Evolutionary conservation across 1,284 basidiomycete genomes (phyloP).

Genomic region (Ceratobasidium sp.): DNA sequence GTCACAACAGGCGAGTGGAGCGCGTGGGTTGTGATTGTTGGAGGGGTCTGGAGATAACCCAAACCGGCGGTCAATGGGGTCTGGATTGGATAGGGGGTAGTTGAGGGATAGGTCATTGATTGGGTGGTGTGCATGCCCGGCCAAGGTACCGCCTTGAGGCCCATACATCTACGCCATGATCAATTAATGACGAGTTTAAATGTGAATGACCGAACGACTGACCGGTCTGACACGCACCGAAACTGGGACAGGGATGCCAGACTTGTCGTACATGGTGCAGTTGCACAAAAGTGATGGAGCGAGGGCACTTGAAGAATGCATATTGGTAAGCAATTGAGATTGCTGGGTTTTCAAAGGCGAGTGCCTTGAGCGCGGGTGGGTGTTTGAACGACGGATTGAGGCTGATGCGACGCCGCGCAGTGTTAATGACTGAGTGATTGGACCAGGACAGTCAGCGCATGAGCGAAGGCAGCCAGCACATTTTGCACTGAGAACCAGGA

Average conservation of each 20-base stretch:
- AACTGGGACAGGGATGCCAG: not conserved
- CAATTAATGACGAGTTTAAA: not conserved
- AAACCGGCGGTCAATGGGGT: not conserved
- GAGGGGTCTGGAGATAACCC: not conserved
- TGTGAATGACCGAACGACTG: not conserved
- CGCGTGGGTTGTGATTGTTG: not conserved
- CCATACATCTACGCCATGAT: slow-evolving; percentile 20
- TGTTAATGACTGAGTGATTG: not conserved
- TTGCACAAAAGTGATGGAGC: not conserved
- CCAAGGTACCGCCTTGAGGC: slow-evolving; percentile 2
- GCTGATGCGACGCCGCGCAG: not conserved
- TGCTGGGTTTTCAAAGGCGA: not conserved
- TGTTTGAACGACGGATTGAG: not conserved
- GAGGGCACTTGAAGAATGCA: not conserved
- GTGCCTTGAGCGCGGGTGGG: not conserved
- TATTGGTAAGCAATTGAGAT: not conserved
- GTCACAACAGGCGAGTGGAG: not conserved
- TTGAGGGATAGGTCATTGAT: not conserved
- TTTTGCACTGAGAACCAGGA: not conserved
- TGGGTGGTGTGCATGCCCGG: not conserved
- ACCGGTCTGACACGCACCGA: slow-evolving; percentile 23
- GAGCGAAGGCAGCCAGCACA: not conserved
- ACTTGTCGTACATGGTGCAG: not conserved
- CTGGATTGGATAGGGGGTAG: no score
- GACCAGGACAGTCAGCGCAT: not conserved